Conservation (phyloP, 192 early-diverging fungal genomes). For the Phycomyces nitens region DNA sequence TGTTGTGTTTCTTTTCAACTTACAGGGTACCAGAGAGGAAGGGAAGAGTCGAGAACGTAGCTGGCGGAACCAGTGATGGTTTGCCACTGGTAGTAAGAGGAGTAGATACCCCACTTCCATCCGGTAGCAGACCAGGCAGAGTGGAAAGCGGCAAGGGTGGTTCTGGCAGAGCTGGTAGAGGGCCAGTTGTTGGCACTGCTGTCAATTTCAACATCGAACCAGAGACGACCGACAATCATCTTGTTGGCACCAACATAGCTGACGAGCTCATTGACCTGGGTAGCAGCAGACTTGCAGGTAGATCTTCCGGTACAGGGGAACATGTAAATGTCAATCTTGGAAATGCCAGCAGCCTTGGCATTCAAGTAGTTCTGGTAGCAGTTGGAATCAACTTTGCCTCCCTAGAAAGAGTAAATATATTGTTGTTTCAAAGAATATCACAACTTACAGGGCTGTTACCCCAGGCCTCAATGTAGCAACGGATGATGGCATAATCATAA, state of each 20-base stretch:
- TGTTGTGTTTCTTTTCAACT: too few species aligned
- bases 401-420: neutral
- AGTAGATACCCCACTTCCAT: constrained; percentile 10
- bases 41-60: constrained; percentile 1
- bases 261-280: neutral
- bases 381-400: neutral
- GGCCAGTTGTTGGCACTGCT: constrained; percentile 8
- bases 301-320: constrained; percentile 9
- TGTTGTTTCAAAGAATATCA: neutral
- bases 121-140: neutral
- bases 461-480: constrained; percentile 3
- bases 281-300: constrained; percentile 1
- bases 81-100: neutral
- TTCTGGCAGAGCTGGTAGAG: neutral
- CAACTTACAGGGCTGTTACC: constrained; percentile 1
- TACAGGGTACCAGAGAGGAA: constrained; percentile 2
- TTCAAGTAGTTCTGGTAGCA: neutral
- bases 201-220: constrained; percentile 13
- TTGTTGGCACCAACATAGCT: constrained; percentile 4
- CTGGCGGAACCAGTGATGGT: constrained; percentile 2
- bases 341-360: constrained; percentile 7
- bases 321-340: constrained; percentile 3
- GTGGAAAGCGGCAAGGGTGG: constrained; percentile 7
- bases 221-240: neutral
- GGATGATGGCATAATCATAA: neutral